phyloP scores from a whole-genome alignment of 306 rosid species.

The Alnus glutinosa region DNA sequence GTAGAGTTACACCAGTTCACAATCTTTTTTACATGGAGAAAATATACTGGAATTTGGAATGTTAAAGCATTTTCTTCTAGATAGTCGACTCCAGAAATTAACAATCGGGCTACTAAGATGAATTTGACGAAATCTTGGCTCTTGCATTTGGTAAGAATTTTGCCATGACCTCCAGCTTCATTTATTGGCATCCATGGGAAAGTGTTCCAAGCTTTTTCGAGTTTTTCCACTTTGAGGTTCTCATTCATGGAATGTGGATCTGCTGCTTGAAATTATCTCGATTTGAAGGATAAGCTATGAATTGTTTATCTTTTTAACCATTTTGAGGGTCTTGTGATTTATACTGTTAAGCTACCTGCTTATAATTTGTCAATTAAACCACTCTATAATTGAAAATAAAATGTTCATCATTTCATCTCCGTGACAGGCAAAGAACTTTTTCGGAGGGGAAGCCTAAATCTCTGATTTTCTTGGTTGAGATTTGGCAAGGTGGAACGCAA shows the following conservation, averaged over 20 bases:
- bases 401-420: slow-evolving; percentile 22
- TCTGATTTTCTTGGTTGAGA: slow-evolving; percentile 21
- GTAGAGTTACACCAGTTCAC: neutral
- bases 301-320: neutral
- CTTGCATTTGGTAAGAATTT: neutral
- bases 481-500: slow-evolving; percentile 20
- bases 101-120: neutral
- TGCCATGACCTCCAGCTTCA: neutral
- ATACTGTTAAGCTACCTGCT: neutral
- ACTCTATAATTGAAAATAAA: slow-evolving; percentile 18
- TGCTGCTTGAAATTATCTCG: neutral
- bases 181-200: neutral
- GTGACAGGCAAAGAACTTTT: slow-evolving; percentile 63
- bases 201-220: neutral
- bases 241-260: slow-evolving; percentile 1
- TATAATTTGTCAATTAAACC: slow-evolving; percentile 18
- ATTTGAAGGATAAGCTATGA: neutral
- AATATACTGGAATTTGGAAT: too few species aligned
- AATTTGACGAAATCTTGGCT: neutral
- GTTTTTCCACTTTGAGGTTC: neutral
- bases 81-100: neutral
- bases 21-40: neutral
- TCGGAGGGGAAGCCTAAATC: slow-evolving; percentile 39
- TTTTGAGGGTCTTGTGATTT: slow-evolving; percentile 20
- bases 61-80: too few species aligned